Evolutionary conservation across 495 filamentous ascomycete species (phyloP).

Genomic region (Aspergillus asperescens): DNA sequence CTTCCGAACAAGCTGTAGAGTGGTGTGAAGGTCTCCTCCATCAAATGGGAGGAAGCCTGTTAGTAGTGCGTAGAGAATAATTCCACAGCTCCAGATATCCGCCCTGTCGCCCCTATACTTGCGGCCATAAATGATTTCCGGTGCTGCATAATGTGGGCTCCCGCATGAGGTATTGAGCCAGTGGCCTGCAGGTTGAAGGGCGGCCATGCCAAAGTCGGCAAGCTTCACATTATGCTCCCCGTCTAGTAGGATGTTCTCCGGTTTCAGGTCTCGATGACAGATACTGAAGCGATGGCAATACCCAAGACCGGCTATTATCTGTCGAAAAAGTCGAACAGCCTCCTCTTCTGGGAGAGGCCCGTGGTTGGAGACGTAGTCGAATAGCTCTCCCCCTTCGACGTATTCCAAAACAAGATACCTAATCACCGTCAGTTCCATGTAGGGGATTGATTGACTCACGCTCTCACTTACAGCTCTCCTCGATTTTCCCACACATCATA

Average conservation of each 20-base stretch:
- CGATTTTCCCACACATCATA: slow-evolving; percentile 97
- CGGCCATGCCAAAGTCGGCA: slow-evolving; percentile 97
- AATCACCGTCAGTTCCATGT: background rate
- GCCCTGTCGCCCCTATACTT: slow-evolving; percentile 76
- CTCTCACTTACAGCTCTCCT: slow-evolving; percentile 73
- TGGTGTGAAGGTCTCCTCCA: slow-evolving; percentile 50
- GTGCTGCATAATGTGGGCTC: slow-evolving; percentile 93
- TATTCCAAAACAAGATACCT: slow-evolving; percentile 98
- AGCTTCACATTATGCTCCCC: slow-evolving; percentile 71
- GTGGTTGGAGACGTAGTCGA: slow-evolving; percentile 65
- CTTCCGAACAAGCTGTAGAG: slow-evolving; percentile 61
- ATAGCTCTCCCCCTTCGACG: slow-evolving; percentile 85
- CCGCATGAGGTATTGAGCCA: slow-evolving; percentile 85
- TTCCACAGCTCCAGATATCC: slow-evolving; percentile 93
- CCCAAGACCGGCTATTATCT: slow-evolving; percentile 85
- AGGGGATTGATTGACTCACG: background rate
- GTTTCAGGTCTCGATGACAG: slow-evolving; percentile 93
- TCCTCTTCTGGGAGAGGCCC: slow-evolving; percentile 70
- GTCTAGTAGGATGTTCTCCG: slow-evolving; percentile 91
- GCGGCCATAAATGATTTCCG: slow-evolving; percentile 70
- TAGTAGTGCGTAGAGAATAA: slow-evolving; percentile 82
- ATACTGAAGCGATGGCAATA: slow-evolving; percentile 93
- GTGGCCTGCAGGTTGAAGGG: slow-evolving; percentile 72
- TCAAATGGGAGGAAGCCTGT: slow-evolving; percentile 79
- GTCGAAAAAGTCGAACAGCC: slow-evolving; percentile 79